Conservation (phyloP, 176 grass and related monocot species). For the Avena atlantica region DNA sequence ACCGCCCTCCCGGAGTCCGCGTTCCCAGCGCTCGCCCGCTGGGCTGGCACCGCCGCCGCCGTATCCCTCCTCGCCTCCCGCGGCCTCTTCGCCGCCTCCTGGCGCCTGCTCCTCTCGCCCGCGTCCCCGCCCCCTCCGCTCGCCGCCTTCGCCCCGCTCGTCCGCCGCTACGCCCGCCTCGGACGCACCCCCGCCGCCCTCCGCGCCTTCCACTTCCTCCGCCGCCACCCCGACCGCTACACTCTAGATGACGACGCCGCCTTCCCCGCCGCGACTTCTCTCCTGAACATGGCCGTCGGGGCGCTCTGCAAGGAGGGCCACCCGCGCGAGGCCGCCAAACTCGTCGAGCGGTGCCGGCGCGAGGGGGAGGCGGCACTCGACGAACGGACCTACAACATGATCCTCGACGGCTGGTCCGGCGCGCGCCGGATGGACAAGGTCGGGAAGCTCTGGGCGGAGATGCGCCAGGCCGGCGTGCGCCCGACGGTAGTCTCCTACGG, state of each 20-base stretch:
- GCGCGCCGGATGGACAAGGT: conserved; percentile 60
- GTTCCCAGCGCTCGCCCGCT: conserved; percentile 61
- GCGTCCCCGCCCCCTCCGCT: conserved; percentile 45
- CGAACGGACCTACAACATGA: conserved; percentile 68
- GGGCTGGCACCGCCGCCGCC: conserved; percentile 53
- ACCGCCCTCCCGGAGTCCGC: conserved; percentile 43
- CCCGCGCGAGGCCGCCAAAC: conserved; percentile 52
- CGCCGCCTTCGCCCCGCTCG: conserved; percentile 60
- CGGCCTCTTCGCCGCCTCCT: conserved; percentile 64
- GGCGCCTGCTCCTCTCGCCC: conserved; percentile 60
- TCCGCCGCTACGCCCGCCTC: conserved; percentile 72
- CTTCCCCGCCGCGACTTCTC: neutral
- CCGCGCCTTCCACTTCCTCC: conserved; percentile 67
- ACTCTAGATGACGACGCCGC: neutral
- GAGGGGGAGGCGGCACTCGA: conserved; percentile 50
- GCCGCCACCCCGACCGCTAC: conserved; percentile 52
- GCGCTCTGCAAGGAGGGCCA: conserved; percentile 86
- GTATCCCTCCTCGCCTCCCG: conserved; percentile 66
- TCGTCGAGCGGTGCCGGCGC: conserved; percentile 47
- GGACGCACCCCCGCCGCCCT: conserved; percentile 50
- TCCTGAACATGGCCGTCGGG: conserved; percentile 61
- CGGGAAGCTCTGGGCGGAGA: conserved; percentile 68
- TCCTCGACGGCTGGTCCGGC: conserved; percentile 78
- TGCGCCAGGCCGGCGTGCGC: conserved; percentile 57
- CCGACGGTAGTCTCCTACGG: conserved; percentile 82